Percentiles rank a stretch among this genome's conserved stretches.
These are phyloP conservation scores for Taphrina flavorubra DNA, from an alignment of 1,139 yeast genomes.

Conservation along the genomic window DNA sequence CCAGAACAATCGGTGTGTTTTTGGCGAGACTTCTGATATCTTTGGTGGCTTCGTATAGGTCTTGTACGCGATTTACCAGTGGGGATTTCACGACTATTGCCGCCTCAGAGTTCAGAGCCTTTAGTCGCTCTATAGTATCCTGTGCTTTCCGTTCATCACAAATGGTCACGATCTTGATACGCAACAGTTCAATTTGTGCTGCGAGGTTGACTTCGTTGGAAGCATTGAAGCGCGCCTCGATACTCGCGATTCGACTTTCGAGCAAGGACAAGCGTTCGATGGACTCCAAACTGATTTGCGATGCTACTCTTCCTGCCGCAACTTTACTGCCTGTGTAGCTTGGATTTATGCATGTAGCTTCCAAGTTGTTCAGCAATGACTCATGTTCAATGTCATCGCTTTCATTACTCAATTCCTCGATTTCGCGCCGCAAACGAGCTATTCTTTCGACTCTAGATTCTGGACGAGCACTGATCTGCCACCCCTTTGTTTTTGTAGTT, in stretches of 20 bases:
- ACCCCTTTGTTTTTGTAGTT: slow-evolving; percentile 3
- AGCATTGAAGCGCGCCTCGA: slow-evolving; percentile 3
- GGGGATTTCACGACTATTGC: not conserved
- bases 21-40: not conserved
- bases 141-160: not conserved
- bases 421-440: slow-evolving; percentile 13
- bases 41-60: not conserved
- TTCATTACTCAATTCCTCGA: slow-evolving; percentile 1
- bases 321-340: not conserved
- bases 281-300: not conserved
- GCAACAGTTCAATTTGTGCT: slow-evolving; percentile 16
- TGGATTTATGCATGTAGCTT: not conserved
- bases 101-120: not conserved
- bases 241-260: slow-evolving; percentile 6
- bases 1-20: not conserved
- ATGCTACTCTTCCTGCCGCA: slow-evolving; percentile 6
- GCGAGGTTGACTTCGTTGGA: not conserved
- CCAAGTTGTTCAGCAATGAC: not conserved
- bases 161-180: slow-evolving; percentile 1
- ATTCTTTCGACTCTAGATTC: slow-evolving; percentile 7
- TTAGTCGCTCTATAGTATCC: not conserved
- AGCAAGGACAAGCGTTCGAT: slow-evolving; percentile 8
- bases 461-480: slow-evolving; percentile 1
- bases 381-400: not conserved
- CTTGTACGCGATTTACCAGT: not conserved